phyloP scores from a whole-genome alignment of 2,329 filamentous ascomycete species.

The Calcarisporium arbuscula region DNA sequence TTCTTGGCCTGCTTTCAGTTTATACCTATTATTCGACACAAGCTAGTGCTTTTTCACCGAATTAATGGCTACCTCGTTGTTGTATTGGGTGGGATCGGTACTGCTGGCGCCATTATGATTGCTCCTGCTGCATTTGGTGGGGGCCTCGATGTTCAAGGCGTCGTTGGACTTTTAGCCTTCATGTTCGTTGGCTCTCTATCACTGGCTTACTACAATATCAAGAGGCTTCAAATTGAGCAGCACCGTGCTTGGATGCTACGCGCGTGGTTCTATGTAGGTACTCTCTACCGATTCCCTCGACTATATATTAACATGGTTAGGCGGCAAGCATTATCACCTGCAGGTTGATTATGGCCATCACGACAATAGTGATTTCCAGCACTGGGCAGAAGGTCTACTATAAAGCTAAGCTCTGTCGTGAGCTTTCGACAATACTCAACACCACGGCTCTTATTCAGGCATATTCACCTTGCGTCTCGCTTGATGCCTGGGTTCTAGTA shows the following conservation, averaged over 20 bases:
- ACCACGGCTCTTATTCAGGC: constrained; percentile 15
- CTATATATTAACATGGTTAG: constrained; percentile 19
- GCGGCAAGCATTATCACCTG: constrained; percentile 42
- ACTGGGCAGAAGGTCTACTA: constrained; percentile 19
- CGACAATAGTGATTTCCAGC: constrained; percentile 26
- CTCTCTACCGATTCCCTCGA: background rate
- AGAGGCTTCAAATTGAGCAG: constrained; percentile 52
- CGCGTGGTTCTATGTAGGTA: constrained; percentile 39
- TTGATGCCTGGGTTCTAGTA: constrained; percentile 17
- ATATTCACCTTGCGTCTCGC: constrained; percentile 38
- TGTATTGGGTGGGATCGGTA: constrained; percentile 36
- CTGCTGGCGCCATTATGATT: constrained; percentile 46
- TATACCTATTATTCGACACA: constrained; percentile 37
- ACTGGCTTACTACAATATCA: constrained; percentile 49
- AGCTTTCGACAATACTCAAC: constrained; percentile 34
- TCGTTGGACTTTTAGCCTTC: constrained; percentile 34
- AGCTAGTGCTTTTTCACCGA: constrained; percentile 46
- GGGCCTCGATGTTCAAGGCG: constrained; percentile 37
- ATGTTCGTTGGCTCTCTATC: constrained; percentile 33
- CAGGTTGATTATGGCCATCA: constrained; percentile 38
- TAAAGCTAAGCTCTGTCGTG: constrained; percentile 32
- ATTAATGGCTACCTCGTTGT: constrained; percentile 51
- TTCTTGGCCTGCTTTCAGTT: constrained; percentile 41
- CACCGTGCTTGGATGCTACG: constrained; percentile 59
- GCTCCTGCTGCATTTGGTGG: constrained; percentile 45